Conservation (phyloP, 106 monocot genomes). For the Chionographis japonica region DNA sequence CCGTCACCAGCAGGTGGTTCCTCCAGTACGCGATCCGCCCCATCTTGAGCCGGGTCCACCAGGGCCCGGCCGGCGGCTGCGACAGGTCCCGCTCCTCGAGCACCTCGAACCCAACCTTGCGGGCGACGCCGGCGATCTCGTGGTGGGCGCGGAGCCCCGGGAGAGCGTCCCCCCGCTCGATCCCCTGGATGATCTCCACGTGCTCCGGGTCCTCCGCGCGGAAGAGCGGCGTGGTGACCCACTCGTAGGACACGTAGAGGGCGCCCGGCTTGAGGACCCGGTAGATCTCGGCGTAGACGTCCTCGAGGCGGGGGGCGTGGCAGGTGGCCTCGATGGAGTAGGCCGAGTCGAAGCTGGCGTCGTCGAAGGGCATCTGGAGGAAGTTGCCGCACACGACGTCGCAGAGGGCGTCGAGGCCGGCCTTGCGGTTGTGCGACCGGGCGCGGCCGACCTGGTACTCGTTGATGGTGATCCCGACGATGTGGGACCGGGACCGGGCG, state of each 20-base stretch:
- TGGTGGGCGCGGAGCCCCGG: constrained; percentile 69
- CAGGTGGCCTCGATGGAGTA: constrained; percentile 97
- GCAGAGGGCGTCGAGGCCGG: constrained; percentile 65
- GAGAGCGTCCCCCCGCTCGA: constrained; percentile 88
- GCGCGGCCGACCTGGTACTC: constrained; percentile 83
- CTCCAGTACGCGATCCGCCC: constrained; percentile 80
- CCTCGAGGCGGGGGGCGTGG: constrained; percentile 76
- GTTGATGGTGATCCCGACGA: constrained; percentile 83
- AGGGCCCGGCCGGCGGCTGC: constrained; percentile 59
- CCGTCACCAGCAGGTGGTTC: constrained; percentile 61
- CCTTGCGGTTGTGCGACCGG: constrained; percentile 72
- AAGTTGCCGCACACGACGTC: constrained; percentile 88
- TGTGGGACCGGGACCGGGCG: constrained; percentile 41
- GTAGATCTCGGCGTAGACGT: constrained; percentile 76
- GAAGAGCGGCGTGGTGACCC: constrained; percentile 77
- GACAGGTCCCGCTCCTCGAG: constrained; percentile 66
- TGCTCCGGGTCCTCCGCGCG: constrained; percentile 45
- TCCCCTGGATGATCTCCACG: constrained; percentile 67
- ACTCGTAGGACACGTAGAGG: constrained; percentile 81
- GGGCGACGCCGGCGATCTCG: constrained; percentile 51
- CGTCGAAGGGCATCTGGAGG: constrained; percentile 75
- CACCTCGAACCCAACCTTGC: constrained; percentile 69
- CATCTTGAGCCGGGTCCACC: constrained; percentile 90
- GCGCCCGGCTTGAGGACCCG: constrained; percentile 70
- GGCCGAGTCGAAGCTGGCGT: constrained; percentile 65